Evolutionary conservation across 768 basidiomycete genomes (phyloP), one percentile per base, ranked within the genome.

Genomic region (Termitomyces sp.): DNA sequence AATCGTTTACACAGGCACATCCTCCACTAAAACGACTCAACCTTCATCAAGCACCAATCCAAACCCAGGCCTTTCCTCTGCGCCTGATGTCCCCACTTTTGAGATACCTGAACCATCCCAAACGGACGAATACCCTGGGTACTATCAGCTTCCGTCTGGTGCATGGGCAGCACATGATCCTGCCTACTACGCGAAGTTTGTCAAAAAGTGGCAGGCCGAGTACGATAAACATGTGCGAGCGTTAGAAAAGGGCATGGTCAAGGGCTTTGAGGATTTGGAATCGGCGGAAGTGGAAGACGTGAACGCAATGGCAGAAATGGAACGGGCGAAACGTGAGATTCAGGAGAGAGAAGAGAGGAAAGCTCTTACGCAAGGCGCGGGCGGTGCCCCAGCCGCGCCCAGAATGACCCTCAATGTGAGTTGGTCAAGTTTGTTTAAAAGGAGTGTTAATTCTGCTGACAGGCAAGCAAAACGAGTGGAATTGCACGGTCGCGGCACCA

Each of bases 131-230:
- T 92, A 92, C 68, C 92, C 92, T 0, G 92, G 92, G 6, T 94
- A 94, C 73, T 93, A 94, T 63, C 85, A 87, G 54, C 78, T 88
- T 20, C 90, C 92, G 0, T 87, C 89, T 7, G 92, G 92, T 18
- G 70, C 79, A 34, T 95, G 92, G 85, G 87, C 82, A 26, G 83
- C 85, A 0, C 79, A 93, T 65, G 90, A 94, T 52, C 70, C 82
- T 0, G 77, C 67, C 34, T 90, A 89, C 69, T 94, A 89, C 64
- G 77, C 75, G 20, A 79, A 75, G 46, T 88, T 87, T 68, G 77
- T 84, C 64, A 79, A 83, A 56, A 86, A 84, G 65, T 93, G 90
- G 92, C 77, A 89, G 64, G 68, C 69, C 18, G 87, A 87, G 26
- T 91, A 90, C 61, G 79, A 90, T 60, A 81, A 76, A 1, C 83